phyloP scores from a whole-genome alignment of 495 filamentous ascomycete genomes.

The Xylaria palmicola region DNA sequence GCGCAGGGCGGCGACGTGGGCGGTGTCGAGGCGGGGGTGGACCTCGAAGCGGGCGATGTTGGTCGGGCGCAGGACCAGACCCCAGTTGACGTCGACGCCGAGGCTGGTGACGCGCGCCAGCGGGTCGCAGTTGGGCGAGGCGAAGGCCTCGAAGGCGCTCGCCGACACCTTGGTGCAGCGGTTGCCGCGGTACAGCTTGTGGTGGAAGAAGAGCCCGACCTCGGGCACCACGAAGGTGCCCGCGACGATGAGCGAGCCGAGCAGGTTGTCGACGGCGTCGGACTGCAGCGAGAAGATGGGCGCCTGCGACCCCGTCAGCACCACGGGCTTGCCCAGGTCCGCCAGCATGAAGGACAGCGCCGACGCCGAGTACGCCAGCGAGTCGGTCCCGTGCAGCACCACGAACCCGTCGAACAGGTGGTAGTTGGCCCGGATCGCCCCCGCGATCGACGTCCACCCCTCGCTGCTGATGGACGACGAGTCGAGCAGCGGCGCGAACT shows the following conservation, averaged over 20 bases:
- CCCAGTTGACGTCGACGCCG: constrained; percentile 82
- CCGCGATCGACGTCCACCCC: constrained; percentile 88
- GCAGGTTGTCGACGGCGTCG: constrained; percentile 94
- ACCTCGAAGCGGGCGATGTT: constrained; percentile 72
- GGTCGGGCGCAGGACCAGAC: constrained; percentile 71
- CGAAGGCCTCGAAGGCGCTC: constrained; percentile 82
- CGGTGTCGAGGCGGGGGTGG: constrained; percentile 75
- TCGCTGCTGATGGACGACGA: constrained; percentile 81
- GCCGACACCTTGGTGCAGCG: constrained; percentile 87
- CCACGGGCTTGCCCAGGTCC: constrained; percentile 87
- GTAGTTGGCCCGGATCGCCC: constrained; percentile 71
- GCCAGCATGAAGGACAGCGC: constrained; percentile 94
- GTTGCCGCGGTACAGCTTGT: constrained; percentile 89
- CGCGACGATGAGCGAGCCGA: constrained; percentile 88
- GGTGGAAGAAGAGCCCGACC: constrained; percentile 94
- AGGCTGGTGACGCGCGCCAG: constrained; percentile 78
- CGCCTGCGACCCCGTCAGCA: constrained; percentile 88
- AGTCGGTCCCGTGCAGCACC: constrained; percentile 94
- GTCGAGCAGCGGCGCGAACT: constrained; percentile 86
- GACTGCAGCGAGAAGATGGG: constrained; percentile 91
- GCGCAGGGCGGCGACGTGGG: constrained; percentile 86
- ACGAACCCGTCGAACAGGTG: constrained; percentile 92
- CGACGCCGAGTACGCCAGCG: constrained; percentile 86
- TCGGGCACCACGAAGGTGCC: constrained; percentile 97
- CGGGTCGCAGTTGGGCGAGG: constrained; percentile 77